phyloP scores from a whole-genome alignment of 148 eudicot species.

The Fallopia convolvulus region DNA sequence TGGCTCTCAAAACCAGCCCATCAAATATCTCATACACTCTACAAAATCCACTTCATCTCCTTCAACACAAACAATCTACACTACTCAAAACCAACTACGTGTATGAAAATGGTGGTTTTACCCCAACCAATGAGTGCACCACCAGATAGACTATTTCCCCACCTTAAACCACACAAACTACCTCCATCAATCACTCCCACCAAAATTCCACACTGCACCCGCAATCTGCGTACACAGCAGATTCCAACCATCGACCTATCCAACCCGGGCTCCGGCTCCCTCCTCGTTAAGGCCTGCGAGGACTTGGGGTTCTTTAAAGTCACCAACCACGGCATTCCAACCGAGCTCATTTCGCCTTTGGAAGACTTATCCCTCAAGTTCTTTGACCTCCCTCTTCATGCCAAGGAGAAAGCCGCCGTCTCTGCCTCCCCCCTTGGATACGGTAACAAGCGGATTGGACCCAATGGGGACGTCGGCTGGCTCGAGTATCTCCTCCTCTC shows the following conservation, averaged over 20 bases:
- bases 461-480: conserved; percentile 79
- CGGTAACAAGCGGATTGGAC: conserved; percentile 55
- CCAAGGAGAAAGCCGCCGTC: conserved; percentile 36
- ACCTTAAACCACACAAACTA: neutral
- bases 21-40: neutral
- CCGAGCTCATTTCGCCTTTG: conserved; percentile 21
- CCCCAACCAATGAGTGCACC: neutral
- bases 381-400: conserved; percentile 29
- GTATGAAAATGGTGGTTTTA: neutral
- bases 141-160: neutral
- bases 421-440: conserved; percentile 50
- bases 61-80: neutral
- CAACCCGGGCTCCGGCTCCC: conserved; percentile 28
- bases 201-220: neutral
- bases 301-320: conserved; percentile 72
- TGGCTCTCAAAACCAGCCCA: neutral
- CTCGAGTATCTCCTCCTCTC: conserved; percentile 51
- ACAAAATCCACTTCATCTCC: neutral
- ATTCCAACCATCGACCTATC: conserved; percentile 50
- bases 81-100: neutral
- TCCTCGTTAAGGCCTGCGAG: conserved; percentile 49
- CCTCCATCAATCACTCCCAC: neutral
- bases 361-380: conserved; percentile 46
- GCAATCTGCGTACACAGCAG: neutral
- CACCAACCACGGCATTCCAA: conserved; percentile 55